Base-by-base conservation (phyloP, 345 rosid species). In the Pugionium dolabratum region DNA sequence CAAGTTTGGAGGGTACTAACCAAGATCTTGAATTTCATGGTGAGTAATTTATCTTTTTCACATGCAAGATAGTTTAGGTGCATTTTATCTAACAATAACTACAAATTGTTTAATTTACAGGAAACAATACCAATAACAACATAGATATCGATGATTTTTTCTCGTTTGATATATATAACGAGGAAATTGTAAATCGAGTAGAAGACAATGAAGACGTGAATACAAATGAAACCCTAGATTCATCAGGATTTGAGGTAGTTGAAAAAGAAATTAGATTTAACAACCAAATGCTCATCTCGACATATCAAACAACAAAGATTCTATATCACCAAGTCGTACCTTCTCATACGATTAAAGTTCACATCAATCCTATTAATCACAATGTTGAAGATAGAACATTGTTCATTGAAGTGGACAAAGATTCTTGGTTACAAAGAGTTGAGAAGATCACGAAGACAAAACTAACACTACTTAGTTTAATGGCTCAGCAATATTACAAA, bases 311-410 rank as follows among this genome's bases (percentile, higher is more conserved):
- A 41, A 85, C 99, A 1, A 78, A 84, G 50, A 88, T 96, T 9
- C 79, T 85, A 71, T 88, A 88, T 61, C 97, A 93, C 79, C 94
- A 82, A 66, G 73, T 83, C 53, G 80, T 84, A 50, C 99, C 99
- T 27, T 90, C 95, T 8, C 89, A 88, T 49, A 83, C 84, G 1
- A 72, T 93, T 25, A 81, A 83, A 78, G 89, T 93, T 71, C 94
- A 86, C 36, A 77, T 82, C 30, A 84, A 84, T 73, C 83, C 78
- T 31, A n/a, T 25, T 25, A 46, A 30, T 35, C 69, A 74, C 5
- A 61, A 32, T 55, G 76, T 53, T 34, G 65, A 67, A 62, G 78
- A 67, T 25, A 74, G 65, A 28, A 67, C 69, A 47, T 32, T 67
- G 44, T 59, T 66, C 45, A 70, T 66, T 51, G 79, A 49, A 64